These are phyloP conservation scores for Fusarium sp. DNA, from an alignment of 2,329 filamentous ascomycete species.

Conservation along the genomic window DNA sequence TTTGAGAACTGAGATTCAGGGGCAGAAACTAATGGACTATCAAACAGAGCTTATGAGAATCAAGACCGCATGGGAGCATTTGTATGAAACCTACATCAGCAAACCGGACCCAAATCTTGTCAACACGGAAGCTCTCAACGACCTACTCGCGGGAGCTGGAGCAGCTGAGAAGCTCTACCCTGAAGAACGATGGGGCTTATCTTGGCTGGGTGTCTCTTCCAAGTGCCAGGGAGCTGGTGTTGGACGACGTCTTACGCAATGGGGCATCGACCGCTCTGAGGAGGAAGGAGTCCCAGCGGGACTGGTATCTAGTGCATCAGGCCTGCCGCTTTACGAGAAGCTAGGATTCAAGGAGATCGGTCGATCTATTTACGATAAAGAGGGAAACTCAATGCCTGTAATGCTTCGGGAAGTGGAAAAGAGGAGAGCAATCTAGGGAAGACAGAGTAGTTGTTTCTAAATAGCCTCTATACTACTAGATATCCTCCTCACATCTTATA, in stretches of 20 bases:
- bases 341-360: constrained; percentile 18
- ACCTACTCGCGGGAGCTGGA: neutral
- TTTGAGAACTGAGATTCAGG: too few species aligned
- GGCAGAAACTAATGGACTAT: accelerated
- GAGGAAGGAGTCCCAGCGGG: constrained; percentile 18
- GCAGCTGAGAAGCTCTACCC: constrained; percentile 5
- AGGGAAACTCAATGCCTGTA: neutral
- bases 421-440: neutral
- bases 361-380: neutral
- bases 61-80: neutral
- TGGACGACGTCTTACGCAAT: constrained; percentile 17
- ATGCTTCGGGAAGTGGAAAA: constrained; percentile 20
- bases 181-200: constrained; percentile 20
- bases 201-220: constrained; percentile 17
- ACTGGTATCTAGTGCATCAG: constrained; percentile 18
- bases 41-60: constrained; percentile 4
- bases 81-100: neutral
- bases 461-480: neutral
- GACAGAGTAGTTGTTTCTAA: neutral
- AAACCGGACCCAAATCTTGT: neutral
- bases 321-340: constrained; percentile 16
- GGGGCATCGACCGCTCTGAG: constrained; percentile 29
- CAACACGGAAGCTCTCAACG: neutral
- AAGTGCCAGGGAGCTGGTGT: constrained; percentile 27
- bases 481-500: accelerated